Evolutionary conservation across 495 filamentous ascomycete species (phyloP), one percentile per base, ranked within the genome.

Genomic region (Xylaria bambusicola): DNA sequence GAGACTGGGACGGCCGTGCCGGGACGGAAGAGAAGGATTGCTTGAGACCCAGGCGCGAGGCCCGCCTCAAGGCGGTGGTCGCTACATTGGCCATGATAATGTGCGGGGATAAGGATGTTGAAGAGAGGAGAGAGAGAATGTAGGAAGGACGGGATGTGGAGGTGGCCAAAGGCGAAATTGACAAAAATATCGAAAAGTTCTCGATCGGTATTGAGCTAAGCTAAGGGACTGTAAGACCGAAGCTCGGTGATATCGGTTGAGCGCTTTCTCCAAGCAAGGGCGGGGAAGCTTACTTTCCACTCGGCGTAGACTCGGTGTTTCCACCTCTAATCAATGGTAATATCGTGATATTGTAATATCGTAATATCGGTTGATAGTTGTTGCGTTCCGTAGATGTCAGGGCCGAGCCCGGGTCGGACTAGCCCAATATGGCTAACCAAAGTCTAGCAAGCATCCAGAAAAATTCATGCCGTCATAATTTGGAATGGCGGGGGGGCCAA

Each of bases 11-110:
- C 67, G 73, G 67, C 66, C 84, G 73, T 42, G 82, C 70, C 52
- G 74, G 64, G 46, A 76, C 67, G 15, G 83, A 70, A 23, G 82
- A 69, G 48, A 86, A 62, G 38, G 66, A 40, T 68, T 80, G 68
- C 76, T 79, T 77, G 10, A 86, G 80, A 69, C 82, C 87, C 61
- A 88, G 82, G 65, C 88, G 83, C 53, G 90, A 88, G 48, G 87
- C 88, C 80, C 92, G 89, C 78, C 90, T 88, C 76, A 91, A 77
- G 64, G 85, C 86, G 70, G 80, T 80, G 44, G 89, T 84, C 63
- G 86, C 82, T 73, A 89, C 80, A 66, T 80, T 84, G 56, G 88
- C 84, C 91, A 96, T 96, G 66, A 51, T 77, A 61, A 65, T 29
- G 52, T 44, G 64, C 54, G 70, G 33, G 24, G n/a, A n/a, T 7